Base-by-base conservation (phyloP, 2,329 filamentous ascomycete genomes). In the Fusarium zealandicum region DNA sequence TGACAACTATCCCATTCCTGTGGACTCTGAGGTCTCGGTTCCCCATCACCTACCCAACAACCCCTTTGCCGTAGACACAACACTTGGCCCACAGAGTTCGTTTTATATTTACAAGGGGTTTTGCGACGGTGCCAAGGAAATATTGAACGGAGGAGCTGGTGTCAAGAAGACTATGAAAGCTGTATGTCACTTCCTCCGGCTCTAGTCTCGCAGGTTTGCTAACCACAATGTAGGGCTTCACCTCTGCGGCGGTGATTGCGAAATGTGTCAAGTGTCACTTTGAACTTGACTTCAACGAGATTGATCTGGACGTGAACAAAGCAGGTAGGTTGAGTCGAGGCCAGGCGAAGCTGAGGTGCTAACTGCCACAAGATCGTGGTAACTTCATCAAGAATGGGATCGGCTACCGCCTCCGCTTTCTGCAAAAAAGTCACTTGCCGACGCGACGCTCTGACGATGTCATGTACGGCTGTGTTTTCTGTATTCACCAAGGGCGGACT, bases 391-490 rank as follows among this genome's bases (percentile, higher is more conserved):
- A 78, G 11, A 74, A 73, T 33, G 74, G 72, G 6, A 74, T 85
- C 37, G 73, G 73, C 6, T 85, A 81, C 61, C 80, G 82, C 7
- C 63, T 83, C 2, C 79, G 82, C 2, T 80, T 85, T 54, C 75
- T 85, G 5, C 80, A 82, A 59, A 85, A 85, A 66, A 79, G 77
- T 44, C 82, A 85, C 64, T 51, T 85, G 6, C 68, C 76, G 0
- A 78, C 80, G 5, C 77, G 76, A 47, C 73, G 78, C 12, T 71
- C 79, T 13, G 82, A 84, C 36, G 82, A 84, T 54, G 74, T 80
- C 44, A 66, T 82, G 37, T 85, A 82, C 61, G 81, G 73, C 3
- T 85, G 82, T 56, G 58, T 82, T 1, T 84, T 85, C 63, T 85
- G 82, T 64, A 71, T 83, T 4, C 75, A 79, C 5, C 56, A 72